phyloP scores from a whole-genome alignment of 2,329 filamentous ascomycete species.

The Biscogniauxia marginata region DNA sequence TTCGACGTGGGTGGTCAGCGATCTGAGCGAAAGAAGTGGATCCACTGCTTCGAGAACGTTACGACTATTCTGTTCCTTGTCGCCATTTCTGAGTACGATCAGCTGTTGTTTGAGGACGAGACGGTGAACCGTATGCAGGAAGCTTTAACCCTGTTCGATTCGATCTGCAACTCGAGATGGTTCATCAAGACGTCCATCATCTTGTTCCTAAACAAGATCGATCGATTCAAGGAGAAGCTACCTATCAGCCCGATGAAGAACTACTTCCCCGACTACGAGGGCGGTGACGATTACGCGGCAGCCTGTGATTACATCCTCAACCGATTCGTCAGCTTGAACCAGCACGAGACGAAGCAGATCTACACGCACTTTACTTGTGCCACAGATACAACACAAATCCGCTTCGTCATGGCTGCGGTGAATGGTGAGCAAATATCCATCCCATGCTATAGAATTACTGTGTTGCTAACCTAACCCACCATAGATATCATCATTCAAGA shows the following conservation, averaged over 20 bases:
- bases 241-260: constrained; percentile 80
- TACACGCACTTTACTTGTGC: constrained; percentile 99
- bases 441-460: background rate
- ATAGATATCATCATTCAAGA: constrained; percentile 99
- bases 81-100: constrained; percentile 96
- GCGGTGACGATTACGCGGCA: constrained; percentile 90
- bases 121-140: constrained; percentile 95
- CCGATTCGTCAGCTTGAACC: constrained; percentile 96
- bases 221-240: constrained; percentile 85
- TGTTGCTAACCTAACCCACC: constrained; percentile 40
- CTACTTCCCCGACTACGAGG: constrained; percentile 90
- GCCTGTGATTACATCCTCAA: constrained; percentile 99
- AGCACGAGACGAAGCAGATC: constrained; percentile 99
- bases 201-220: constrained; percentile 85
- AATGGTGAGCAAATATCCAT: constrained; percentile 69
- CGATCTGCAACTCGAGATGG: constrained; percentile 85
- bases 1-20: constrained; percentile 95
- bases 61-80: constrained; percentile 96
- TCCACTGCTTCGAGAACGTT: constrained; percentile 98
- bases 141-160: constrained; percentile 81
- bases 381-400: constrained; percentile 97
- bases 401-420: constrained; percentile 99
- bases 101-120: constrained; percentile 93
- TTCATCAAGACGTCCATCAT: constrained; percentile 90
- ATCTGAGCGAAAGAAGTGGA: constrained; percentile 98